Evolutionary conservation across 1,284 basidiomycete species (phyloP).

Genomic region (Stereum hirsutum): DNA sequence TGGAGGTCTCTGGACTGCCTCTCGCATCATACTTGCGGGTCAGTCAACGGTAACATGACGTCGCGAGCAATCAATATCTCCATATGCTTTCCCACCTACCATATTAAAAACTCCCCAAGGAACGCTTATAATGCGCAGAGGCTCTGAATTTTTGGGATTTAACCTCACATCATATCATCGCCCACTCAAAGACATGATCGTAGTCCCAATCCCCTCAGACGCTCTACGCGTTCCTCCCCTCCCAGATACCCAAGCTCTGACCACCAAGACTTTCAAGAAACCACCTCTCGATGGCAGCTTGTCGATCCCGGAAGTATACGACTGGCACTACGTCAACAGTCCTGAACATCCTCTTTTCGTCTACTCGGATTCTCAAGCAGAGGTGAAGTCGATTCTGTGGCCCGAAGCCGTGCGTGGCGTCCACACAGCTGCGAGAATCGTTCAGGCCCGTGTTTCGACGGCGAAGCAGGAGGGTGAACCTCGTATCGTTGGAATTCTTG

Average conservation of each 20-base stretch:
- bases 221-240: constrained; percentile 12
- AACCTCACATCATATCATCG: too few species aligned
- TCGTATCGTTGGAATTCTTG: constrained; percentile 13
- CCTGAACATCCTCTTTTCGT: constrained; percentile 19
- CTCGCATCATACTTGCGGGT: too few species aligned
- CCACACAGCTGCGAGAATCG: constrained; percentile 15
- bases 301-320: constrained; percentile 10
- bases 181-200: too few species aligned
- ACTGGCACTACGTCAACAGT: constrained; percentile 21
- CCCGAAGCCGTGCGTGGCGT: constrained; percentile 15
- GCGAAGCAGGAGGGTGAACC: background rate
- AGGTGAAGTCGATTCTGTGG: constrained; percentile 13
- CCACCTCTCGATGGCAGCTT: constrained; percentile 11
- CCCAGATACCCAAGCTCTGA: constrained; percentile 11
- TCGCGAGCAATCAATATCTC: too few species aligned
- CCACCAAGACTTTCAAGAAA: constrained; percentile 11
- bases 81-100: too few species aligned
- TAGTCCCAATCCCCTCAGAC: too few species aligned
- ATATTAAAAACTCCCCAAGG: too few species aligned
- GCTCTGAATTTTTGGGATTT: too few species aligned
- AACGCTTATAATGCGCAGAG: too few species aligned
- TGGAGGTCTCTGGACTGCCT: too few species aligned
- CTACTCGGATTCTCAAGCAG: constrained; percentile 13
- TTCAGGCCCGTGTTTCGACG: constrained; percentile 3
- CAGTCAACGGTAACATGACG: too few species aligned